Percentiles rank a stretch among this genome's conserved stretches.
These are phyloP conservation scores for Trichophyton schoenleinii DNA, from an alignment of 2,329 filamentous ascomycete species.

Conservation along the genomic window DNA sequence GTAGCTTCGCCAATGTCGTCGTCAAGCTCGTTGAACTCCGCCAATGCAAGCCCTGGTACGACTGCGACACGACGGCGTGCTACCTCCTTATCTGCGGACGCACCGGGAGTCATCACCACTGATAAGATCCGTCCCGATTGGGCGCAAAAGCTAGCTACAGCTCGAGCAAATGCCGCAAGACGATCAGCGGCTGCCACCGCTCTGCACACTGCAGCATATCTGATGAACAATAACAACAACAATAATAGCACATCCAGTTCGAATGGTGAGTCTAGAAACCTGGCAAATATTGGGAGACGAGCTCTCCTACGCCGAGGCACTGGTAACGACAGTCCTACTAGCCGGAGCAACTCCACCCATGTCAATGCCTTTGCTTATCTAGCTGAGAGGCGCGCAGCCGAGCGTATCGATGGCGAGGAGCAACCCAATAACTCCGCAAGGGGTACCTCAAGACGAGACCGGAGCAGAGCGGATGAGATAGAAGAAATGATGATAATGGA, in stretches of 20 bases:
- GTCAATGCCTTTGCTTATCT: slow-evolving; percentile 37
- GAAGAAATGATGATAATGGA: slow-evolving; percentile 99
- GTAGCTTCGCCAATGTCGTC: slow-evolving; percentile 68
- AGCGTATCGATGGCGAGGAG: slow-evolving; percentile 18
- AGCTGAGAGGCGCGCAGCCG: slow-evolving; percentile 31
- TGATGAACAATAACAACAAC: slow-evolving; percentile 46
- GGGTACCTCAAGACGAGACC: slow-evolving; percentile 42
- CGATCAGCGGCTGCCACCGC: slow-evolving; percentile 87
- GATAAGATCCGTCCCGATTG: slow-evolving; percentile 89
- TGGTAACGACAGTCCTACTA: slow-evolving; percentile 24
- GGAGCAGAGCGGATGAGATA: slow-evolving; percentile 63
- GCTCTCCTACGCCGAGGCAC: slow-evolving; percentile 34
- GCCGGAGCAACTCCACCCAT: slow-evolving; percentile 27
- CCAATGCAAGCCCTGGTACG: slow-evolving; percentile 28
- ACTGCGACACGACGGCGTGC: slow-evolving; percentile 42
- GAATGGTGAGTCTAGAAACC: slow-evolving; percentile 36
- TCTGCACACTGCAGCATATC: slow-evolving; percentile 83
- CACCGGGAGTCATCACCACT: slow-evolving; percentile 78
- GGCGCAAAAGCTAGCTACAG: slow-evolving; percentile 76
- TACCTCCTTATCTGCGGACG: slow-evolving; percentile 65
- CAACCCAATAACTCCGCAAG: slow-evolving; percentile 30
- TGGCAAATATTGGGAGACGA: slow-evolving; percentile 49
- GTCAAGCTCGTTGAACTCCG: slow-evolving; percentile 62
- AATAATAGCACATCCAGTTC: slow-evolving; percentile 25
- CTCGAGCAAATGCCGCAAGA: slow-evolving; percentile 70